A percentile compares a stretch with the other conserved stretches of the same genome.
phyloP scores from a whole-genome alignment of 2,329 filamentous ascomycete species.

The Orbilia blumenaviensis region DNA sequence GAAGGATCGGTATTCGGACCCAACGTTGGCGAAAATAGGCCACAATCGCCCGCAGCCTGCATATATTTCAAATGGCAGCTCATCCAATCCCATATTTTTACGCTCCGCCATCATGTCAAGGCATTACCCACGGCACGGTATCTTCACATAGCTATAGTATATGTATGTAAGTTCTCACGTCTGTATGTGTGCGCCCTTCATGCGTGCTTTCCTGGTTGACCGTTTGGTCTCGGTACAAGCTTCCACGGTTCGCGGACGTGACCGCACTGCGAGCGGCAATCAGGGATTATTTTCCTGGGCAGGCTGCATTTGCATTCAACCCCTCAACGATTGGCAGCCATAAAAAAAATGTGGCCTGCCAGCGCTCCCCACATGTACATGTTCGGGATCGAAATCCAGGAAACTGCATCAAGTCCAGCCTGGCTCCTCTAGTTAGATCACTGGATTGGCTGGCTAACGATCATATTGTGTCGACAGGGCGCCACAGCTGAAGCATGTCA shows the following conservation, averaged over 20 bases:
- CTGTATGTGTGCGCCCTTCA: neutral
- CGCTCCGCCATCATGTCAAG: conserved; percentile 12
- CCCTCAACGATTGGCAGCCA: conserved; percentile 8
- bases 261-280: conserved; percentile 29
- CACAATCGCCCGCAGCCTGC: conserved; percentile 19
- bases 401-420: conserved; percentile 15
- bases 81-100: conserved; percentile 21
- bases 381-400: conserved; percentile 42
- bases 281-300: conserved; percentile 36
- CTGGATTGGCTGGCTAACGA: conserved; percentile 12
- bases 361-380: conserved; percentile 38
- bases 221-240: conserved; percentile 9
- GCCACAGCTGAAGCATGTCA: conserved; percentile 40
- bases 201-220: conserved; percentile 19
- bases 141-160: no score
- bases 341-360: conserved; percentile 3
- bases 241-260: conserved; percentile 35
- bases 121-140: conserved; percentile 14
- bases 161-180: neutral
- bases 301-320: conserved; percentile 31
- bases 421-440: conserved; percentile 1
- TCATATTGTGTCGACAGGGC: conserved; percentile 13
- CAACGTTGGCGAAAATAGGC: conserved; percentile 16
- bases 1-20: conserved; percentile 46
- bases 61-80: conserved; percentile 2